Evolutionary conservation across 805 yeast species (phyloP).

Genomic region (Helenozyma rhizophorensis): DNA sequence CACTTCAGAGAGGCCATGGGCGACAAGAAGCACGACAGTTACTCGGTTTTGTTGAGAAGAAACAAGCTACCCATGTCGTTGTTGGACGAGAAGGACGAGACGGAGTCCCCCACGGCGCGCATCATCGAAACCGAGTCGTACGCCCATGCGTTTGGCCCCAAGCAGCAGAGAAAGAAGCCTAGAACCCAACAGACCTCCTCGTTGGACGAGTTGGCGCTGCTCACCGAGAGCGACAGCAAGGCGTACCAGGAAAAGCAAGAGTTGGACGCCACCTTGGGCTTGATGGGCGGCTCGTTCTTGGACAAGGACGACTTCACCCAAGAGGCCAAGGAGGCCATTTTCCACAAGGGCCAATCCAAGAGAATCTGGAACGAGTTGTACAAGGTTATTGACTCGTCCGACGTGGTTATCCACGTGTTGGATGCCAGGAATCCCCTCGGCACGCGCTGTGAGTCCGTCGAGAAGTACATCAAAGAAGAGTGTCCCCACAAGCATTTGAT

Average conservation of each 20-base stretch:
- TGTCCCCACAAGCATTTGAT: conserved; percentile 96
- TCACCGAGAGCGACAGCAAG: conserved; percentile 53
- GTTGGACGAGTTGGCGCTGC: conserved; percentile 70
- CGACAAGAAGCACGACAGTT: conserved; percentile 73
- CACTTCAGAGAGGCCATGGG: conserved; percentile 95
- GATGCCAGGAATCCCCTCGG: conserved; percentile 98
- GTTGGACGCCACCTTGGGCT: conserved; percentile 67
- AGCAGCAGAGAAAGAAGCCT: conserved; percentile 89
- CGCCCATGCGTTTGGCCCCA: conserved; percentile 85
- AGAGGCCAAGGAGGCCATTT: conserved; percentile 93
- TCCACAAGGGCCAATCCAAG: conserved; percentile 95
- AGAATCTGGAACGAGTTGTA: conserved; percentile 98
- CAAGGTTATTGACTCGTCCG: conserved; percentile 96
- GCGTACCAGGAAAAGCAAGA: conserved; percentile 72
- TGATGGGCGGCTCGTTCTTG: conserved; percentile 62
- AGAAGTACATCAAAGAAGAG: conserved; percentile 87
- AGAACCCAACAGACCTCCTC: conserved; percentile 66
- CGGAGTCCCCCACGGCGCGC: conserved; percentile 71
- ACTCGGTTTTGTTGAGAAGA: conserved; percentile 81
- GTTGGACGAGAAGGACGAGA: conserved; percentile 78
- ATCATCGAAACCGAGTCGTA: conserved; percentile 88
- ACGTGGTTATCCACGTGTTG: conserved; percentile 91
- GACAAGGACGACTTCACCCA: conserved; percentile 78
- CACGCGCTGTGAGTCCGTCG: conserved; percentile 90
- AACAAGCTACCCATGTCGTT: conserved; percentile 95